These are phyloP conservation scores for Isoetes taiwanensis DNA, from an alignment of 75 land plant species.

Conservation along the genomic window DNA sequence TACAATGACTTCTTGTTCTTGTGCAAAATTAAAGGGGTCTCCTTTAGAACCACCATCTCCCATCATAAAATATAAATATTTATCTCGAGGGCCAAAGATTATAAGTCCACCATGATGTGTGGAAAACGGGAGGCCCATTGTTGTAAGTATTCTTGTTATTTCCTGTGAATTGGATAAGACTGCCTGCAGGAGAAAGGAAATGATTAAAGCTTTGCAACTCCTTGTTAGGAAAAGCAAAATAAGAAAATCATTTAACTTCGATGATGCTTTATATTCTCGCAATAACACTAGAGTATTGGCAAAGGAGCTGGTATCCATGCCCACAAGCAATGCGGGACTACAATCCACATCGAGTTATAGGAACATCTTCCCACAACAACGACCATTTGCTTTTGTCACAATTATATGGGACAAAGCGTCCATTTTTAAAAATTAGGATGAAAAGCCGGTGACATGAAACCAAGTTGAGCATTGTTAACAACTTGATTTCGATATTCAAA, in stretches of 20 bases:
- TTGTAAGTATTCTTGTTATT: slow-evolving; percentile 67
- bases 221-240: too few species aligned
- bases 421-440: slow-evolving; percentile 81
- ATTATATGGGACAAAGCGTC: slow-evolving; percentile 74
- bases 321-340: slow-evolving; percentile 43
- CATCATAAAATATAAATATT: slow-evolving; percentile 78
- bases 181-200: slow-evolving; percentile 37
- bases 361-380: slow-evolving; percentile 65
- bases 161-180: slow-evolving; percentile 49
- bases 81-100: slow-evolving; percentile 77
- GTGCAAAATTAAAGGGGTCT: slow-evolving; percentile 79
- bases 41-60: slow-evolving; percentile 76
- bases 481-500: slow-evolving; percentile 50
- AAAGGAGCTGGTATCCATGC: slow-evolving; percentile 42
- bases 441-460: slow-evolving; percentile 67
- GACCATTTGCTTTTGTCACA: slow-evolving; percentile 49
- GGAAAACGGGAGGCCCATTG: slow-evolving; percentile 78
- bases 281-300: slow-evolving; percentile 61
- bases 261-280: too few species aligned
- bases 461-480: slow-evolving; percentile 36
- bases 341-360: slow-evolving; percentile 56
- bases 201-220: too few species aligned
- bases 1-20: slow-evolving; percentile 64
- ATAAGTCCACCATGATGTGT: slow-evolving; percentile 79
- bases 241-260: too few species aligned